Base-by-base conservation (phyloP, 768 basidiomycete genomes). In the Mrakia gelida region DNA sequence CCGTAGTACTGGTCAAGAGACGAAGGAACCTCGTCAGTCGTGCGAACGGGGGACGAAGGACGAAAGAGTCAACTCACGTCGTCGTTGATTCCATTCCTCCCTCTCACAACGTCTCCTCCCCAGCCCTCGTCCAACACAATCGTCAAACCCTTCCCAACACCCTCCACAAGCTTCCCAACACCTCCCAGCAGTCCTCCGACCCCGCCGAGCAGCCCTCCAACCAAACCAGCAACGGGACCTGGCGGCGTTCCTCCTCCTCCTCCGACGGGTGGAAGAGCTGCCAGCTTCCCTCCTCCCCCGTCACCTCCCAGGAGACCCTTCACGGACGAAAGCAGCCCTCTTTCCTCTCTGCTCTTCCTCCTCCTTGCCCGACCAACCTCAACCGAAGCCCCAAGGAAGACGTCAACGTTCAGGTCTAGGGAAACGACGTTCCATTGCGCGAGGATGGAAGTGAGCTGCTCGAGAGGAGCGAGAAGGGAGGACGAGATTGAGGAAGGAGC, bases 31-130 rank as follows among this genome's bases (percentile, higher is more conserved):
- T 23, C 30, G 28, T 61, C 30, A 18, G 34, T 70, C 41, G 3
- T 11, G 15, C 38, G 32, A 43, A 41, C 49, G 8, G 18, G 43
- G n/a, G 49, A n/a, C 5, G 23, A 56, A n/a, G 54, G 23, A n/a
- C 2, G 26, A 15, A n/a, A 56, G 18, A 56, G 54, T 11, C 23
- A 11, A 15, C 71, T 45, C 49, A 71, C 71, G 43, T 71, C 71
- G 71, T 71, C 43, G 45, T 45, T 49, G 38, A 71, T 43, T 11
- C 71, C 71, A 11, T 30, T 45, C 43, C 45, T 26, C 9, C 71
- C 71, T 52, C 71, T 26, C 16, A 71, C 71, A 21, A 71, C 71
- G 9, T 52, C 38, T 28, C 43, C 71, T 15, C 71, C 71, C 71
- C 71, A 71, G 3, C 71, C 71, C 11, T 18, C 26, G 18, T 71